Base-by-base conservation (phyloP, 106 monocot species). In the Dendrobium huoshanense region DNA sequence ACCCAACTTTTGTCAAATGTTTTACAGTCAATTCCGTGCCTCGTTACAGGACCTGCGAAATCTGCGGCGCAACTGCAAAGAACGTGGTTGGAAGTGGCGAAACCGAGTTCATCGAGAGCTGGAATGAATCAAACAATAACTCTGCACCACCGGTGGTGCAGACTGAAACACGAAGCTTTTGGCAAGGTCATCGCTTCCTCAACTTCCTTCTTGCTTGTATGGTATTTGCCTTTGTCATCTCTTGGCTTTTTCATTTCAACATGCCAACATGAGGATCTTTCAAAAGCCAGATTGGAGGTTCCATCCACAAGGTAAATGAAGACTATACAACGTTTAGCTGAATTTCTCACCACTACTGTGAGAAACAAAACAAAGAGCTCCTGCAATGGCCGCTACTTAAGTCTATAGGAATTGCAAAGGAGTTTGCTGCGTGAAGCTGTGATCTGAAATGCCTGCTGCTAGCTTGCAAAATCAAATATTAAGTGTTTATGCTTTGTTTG, bases 181-280 rank as follows among this genome's bases (percentile, higher is more conserved):
- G 89, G 89, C 89, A 89, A 56, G 89, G 89, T 0, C 89, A 82
- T 47, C 86, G 89, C 9, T 84, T 89, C 45, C 84, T 89, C 58
- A 89, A 89, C 65, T 87, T 89, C 79, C 79, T 89, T 7, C 86
- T 89, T 16, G 89, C 89, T 9, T 89, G 89, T 74, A 82, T 89
- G 84, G 86, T 89, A 45, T 87, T 89, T 58, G 89, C 89, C 0
- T 89, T 89, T 55, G 84, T 89, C 9, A 82, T 87, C 47, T 89
- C 89, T 5, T 89, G 89, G 89, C 87, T 89, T 73, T 89, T 89
- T 77, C 87, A 87, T 84, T 89, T 89, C 77, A 89, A 89, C 33
- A 84, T 86, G 51, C 89, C 84, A 20, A 82, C 84, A 25, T 88
- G 48, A 85, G 24, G 0, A 43, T 22, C 61, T 61, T 37, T 22